phyloP scores from a whole-genome alignment of 257 asterid species.

The Parsonsia alboflavescens region DNA sequence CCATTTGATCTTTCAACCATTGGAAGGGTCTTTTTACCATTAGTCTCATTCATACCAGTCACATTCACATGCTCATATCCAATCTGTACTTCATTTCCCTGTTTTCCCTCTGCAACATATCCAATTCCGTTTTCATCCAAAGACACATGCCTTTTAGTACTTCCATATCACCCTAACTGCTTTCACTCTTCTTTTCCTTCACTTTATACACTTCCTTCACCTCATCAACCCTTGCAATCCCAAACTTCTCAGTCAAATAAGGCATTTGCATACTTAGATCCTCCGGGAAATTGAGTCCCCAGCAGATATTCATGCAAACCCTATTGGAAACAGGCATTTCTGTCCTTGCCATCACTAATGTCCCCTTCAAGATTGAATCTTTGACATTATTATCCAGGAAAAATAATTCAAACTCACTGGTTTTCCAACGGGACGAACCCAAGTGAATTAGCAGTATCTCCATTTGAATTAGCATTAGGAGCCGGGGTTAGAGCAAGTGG shows the following conservation, averaged over 20 bases:
- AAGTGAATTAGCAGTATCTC: slow-evolving; percentile 35
- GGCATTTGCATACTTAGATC: slow-evolving; percentile 52
- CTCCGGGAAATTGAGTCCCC: slow-evolving; percentile 63
- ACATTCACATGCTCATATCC: slow-evolving; percentile 41
- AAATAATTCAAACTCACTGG: slow-evolving; percentile 42
- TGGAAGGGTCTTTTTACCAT: slow-evolving; percentile 32
- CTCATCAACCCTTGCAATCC: slow-evolving; percentile 51
- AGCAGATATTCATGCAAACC: slow-evolving; percentile 43
- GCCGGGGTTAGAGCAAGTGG: slow-evolving; percentile 36
- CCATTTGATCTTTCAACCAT: slow-evolving; percentile 37
- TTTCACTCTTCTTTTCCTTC: slow-evolving; percentile 29
- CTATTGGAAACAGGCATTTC: slow-evolving; percentile 52
- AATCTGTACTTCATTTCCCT: slow-evolving; percentile 55
- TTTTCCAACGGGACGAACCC: slow-evolving; percentile 67
- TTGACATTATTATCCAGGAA: slow-evolving; percentile 25
- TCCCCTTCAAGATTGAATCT: slow-evolving; percentile 50
- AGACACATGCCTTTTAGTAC: slow-evolving; percentile 53
- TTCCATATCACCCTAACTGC: slow-evolving; percentile 34
- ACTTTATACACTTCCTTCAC: slow-evolving; percentile 29
- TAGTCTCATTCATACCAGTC: slow-evolving; percentile 21
- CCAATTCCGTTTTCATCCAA: slow-evolving; percentile 82
- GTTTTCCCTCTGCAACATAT: slow-evolving; percentile 48
- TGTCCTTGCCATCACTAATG: slow-evolving; percentile 53
- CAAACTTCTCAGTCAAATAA: slow-evolving; percentile 55
- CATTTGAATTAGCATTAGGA: slow-evolving; percentile 13